Percentiles rank a stretch among this genome's conserved stretches.
phyloP scores from a whole-genome alignment of 2,329 filamentous ascomycete genomes.

The Graphium sp. region DNA sequence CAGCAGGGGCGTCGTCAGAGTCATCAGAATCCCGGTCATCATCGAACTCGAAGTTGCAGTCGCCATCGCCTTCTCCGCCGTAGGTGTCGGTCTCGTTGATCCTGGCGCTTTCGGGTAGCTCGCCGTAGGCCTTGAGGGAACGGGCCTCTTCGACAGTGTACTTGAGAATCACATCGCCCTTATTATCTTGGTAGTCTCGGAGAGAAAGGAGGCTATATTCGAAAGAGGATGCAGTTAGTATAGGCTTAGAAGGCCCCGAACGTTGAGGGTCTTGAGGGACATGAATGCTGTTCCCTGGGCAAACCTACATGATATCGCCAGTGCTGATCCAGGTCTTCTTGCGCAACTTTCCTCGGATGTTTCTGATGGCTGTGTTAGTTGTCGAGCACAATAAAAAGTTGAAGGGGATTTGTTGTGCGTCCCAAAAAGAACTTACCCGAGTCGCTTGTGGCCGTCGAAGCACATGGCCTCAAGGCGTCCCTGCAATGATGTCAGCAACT shows the following conservation, averaged over 20 bases:
- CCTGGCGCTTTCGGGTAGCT: slow-evolving; percentile 93
- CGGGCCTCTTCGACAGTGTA: slow-evolving; percentile 93
- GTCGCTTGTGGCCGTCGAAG: slow-evolving; percentile 83
- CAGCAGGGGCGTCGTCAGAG: slow-evolving; percentile 33
- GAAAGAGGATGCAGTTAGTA: too few relatives aligned
- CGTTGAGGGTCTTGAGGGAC: too few relatives aligned
- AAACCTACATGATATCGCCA: slow-evolving; percentile 74
- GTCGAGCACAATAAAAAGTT: not conserved
- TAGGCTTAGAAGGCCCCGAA: too few relatives aligned
- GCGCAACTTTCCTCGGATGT: slow-evolving; percentile 73
- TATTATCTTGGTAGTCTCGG: slow-evolving; percentile 86
- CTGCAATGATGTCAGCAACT: slow-evolving; percentile 3
- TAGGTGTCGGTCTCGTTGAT: slow-evolving; percentile 99
- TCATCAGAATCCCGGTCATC: slow-evolving; percentile 59
- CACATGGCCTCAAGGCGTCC: slow-evolving; percentile 82
- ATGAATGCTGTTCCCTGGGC: too few relatives aligned
- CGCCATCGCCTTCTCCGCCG: slow-evolving; percentile 80
- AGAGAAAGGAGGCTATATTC: slow-evolving; percentile 56
- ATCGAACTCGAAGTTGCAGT: slow-evolving; percentile 97
- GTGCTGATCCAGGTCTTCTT: slow-evolving; percentile 99
- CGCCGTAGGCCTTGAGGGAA: slow-evolving; percentile 89
- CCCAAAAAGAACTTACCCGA: slow-evolving; percentile 19
- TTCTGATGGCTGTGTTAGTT: not conserved
- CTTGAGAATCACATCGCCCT: slow-evolving; percentile 94
- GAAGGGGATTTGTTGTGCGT: not conserved